Evolutionary conservation across 176 grass and related monocot species (phyloP), one percentile per base, ranked within the genome.

Genomic region (Echinochloa phyllopogon): DNA sequence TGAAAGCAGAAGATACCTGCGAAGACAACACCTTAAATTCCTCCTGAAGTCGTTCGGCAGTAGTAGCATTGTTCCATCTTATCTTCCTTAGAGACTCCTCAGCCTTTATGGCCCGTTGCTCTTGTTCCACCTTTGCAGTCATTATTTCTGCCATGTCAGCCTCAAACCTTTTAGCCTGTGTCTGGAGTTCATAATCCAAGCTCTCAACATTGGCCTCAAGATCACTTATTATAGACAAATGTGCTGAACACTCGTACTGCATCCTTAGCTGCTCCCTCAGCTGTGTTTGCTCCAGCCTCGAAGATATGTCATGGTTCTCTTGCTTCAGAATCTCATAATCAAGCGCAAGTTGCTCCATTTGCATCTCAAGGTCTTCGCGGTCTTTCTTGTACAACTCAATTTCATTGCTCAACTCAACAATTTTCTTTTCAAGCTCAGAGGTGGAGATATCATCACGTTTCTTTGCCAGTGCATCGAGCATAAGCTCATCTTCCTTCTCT

Each of bases 281-380:
- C 47, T 96, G 92, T 42, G 86, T 89, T 83, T 99, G 96, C 87
- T 99, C 96, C 23, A 96, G 84, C 90, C 87, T 99, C 6, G 80
- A 83, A 77, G 93, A 90, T 51, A 99, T 87, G 67, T 99, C 97
- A 86, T 99, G 94, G 82, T 94, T 96, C 83, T 96, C 97, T 85
- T 96, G 97, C 60, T 96, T 99, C 71, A 99, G 51, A 84, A 99
- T 99, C 87, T 99, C 97, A 52, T 96, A 96, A 72, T 99, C 97
- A 79, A 96, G 88, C 79, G 92, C 97, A 78, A 99, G 89, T 76
- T 96, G 97, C 75, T 99, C 97, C 92, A 99, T 96, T 86, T 99
- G 97, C 94, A 99, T 94, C 82, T 94, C 91, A 0, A 96, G 72
- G 21, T 99, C 97, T 76, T 99, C 94, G 55, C 92, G 87, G 13